phyloP scores from a whole-genome alignment of 768 basidiomycete species.

The Agaricus subrufescens region DNA sequence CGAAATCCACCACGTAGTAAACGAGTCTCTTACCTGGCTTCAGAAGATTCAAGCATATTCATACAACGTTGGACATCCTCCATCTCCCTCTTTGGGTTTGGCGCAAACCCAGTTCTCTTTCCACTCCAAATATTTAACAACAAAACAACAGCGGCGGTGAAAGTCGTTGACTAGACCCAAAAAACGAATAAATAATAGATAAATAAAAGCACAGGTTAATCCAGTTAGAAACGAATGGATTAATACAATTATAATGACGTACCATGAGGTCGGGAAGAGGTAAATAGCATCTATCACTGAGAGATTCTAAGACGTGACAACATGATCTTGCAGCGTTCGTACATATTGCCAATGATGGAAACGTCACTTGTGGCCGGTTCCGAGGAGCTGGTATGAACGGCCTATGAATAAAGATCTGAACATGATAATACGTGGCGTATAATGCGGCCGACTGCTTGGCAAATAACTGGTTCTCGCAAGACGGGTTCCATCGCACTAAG shows the following conservation, averaged over 20 bases:
- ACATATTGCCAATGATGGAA: constrained; percentile 76
- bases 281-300: constrained; percentile 28
- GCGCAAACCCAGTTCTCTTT: constrained; percentile 38
- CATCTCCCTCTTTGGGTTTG: constrained; percentile 48
- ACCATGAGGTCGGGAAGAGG: constrained; percentile 35
- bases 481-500: constrained; percentile 43
- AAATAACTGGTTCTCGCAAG: constrained; percentile 30
- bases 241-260: constrained; percentile 2
- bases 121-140: constrained; percentile 66
- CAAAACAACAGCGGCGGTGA: constrained; percentile 46
- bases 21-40: constrained; percentile 27
- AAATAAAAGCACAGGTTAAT: no score
- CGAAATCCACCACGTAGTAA: neutral
- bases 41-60: constrained; percentile 40
- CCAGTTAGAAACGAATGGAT: constrained; percentile 1
- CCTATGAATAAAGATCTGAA: constrained; percentile 73
- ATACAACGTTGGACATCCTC: constrained; percentile 58
- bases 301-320: constrained; percentile 61
- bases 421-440: constrained; percentile 37
- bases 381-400: constrained; percentile 70
- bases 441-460: constrained; percentile 57
- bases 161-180: constrained; percentile 24
- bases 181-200: neutral
- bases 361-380: constrained; percentile 33
- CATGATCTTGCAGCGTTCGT: constrained; percentile 80